Evolutionary conservation across 257 asterid genomes (phyloP), one percentile per base, ranked within the genome.

Genomic region (Linderniella brevidens): DNA sequence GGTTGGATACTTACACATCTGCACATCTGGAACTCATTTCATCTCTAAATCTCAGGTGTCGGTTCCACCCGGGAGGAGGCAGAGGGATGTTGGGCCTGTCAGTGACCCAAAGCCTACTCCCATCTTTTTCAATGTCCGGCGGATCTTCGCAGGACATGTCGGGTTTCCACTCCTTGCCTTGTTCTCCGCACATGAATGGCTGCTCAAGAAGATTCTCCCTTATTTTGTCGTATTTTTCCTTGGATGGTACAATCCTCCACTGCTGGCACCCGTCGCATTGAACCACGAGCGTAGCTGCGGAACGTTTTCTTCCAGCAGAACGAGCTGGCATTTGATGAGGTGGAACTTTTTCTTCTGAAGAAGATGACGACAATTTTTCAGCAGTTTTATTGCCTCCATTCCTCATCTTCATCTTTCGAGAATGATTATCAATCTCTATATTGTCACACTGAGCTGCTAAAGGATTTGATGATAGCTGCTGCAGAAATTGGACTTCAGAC

Each of bases 31-130:
- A 62, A 74, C 79, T 54, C 53, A 78, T 72, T 70, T 64, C 82
- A 38, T 59, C 70, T 63, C 82, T 70, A 25, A 73, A 65, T 51
- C 76, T 63, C 51, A 77, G 55, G 58, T 68, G 68, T 32, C 73
- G 62, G 55, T 77, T 63, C 86, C 86, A 73, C 17, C 82, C 82
- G 9, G 63, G 61, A 42, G 86, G 86, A 15, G 82, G 82, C 35
- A 57, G 72, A 40, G 77, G 58, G 44, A 77, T 73, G 50, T 43
- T 68, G 13, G 82, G 82, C 38, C 65, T 77, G 63, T 77, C 82
- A 46, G 70, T 70, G n/a, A 76, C 86, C 86, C 86, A 77, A 47
- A 70, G 74, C 64, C 79, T 67, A 42, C 70, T 70, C 25, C 70
- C 76, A 58, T 77, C 77, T 58, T 77, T 79, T n/a, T 19, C 49